phyloP scores from a whole-genome alignment of 2,329 filamentous ascomycete species.

The Dothideomycetes sp. region DNA sequence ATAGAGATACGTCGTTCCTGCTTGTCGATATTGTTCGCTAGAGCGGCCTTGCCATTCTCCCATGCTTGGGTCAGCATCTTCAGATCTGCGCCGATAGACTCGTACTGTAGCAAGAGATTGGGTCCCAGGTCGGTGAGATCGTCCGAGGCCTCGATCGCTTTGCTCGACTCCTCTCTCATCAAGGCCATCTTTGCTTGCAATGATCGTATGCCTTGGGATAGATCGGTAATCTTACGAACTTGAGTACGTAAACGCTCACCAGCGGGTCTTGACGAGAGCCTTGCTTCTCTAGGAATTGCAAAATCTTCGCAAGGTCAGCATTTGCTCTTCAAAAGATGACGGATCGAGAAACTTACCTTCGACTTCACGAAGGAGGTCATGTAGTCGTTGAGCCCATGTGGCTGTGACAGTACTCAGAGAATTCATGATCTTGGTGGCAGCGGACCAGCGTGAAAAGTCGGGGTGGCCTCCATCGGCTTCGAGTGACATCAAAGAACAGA shows the following conservation, averaged over 20 bases:
- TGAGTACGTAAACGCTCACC: constrained; percentile 79
- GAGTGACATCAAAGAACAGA: constrained; percentile 82
- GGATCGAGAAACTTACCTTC: constrained; percentile 50
- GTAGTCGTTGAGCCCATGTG: constrained; percentile 56
- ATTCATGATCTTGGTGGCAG: constrained; percentile 66
- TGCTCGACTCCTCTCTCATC: constrained; percentile 79
- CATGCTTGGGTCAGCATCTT: constrained; percentile 46
- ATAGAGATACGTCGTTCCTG: constrained; percentile 56
- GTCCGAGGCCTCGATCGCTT: constrained; percentile 61
- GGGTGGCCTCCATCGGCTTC: constrained; percentile 69
- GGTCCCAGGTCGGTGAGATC: constrained; percentile 57
- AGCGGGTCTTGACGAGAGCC: constrained; percentile 44
- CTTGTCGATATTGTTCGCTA: constrained; percentile 72
- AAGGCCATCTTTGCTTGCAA: constrained; percentile 93
- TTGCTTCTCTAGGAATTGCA: constrained; percentile 42
- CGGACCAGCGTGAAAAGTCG: constrained; percentile 71
- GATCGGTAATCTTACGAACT: constrained; percentile 74
- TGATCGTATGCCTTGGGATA: constrained; percentile 83
- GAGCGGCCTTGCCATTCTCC: constrained; percentile 62
- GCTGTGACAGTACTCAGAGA: constrained; percentile 53
- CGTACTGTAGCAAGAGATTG: constrained; percentile 79
- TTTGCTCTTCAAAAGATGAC: constrained; percentile 2
- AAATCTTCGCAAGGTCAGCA: constrained; percentile 25
- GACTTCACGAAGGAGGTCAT: constrained; percentile 64
- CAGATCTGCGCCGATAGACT: constrained; percentile 84